phyloP scores from a whole-genome alignment of 1,139 yeast genomes.

The Saccharomycopsis phalli region DNA sequence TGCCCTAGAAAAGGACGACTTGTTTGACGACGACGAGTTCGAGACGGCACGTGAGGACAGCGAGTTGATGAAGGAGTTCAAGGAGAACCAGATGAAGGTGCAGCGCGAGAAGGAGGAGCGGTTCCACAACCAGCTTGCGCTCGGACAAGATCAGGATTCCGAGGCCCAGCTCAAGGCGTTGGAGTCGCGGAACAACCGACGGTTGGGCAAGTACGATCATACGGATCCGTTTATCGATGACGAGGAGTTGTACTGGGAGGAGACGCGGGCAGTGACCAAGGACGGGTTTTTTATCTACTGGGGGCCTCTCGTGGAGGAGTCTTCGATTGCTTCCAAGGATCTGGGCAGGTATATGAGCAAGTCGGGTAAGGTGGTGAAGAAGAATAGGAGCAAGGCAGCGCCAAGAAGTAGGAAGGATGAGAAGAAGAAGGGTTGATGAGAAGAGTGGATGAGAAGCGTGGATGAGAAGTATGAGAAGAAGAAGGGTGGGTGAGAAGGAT shows the following conservation, averaged over 20 bases:
- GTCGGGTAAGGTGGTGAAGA: conserved; percentile 16
- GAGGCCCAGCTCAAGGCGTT: conserved; percentile 28
- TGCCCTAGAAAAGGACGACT: conserved; percentile 55
- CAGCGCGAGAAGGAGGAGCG: conserved; percentile 24
- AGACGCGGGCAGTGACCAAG: conserved; percentile 82
- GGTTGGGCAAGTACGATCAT: conserved; percentile 82
- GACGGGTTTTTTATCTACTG: conserved; percentile 96
- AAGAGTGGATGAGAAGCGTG: background rate
- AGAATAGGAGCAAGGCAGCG: conserved; percentile 17
- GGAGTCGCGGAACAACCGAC: conserved; percentile 49
- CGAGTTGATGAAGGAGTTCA: conserved; percentile 19
- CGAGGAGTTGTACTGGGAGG: conserved; percentile 86
- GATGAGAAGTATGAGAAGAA: background rate
- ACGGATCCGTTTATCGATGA: conserved; percentile 97
- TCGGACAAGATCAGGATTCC: conserved; percentile 28
- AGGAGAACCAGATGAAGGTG: conserved; percentile 22
- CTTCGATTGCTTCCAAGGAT: conserved; percentile 24
- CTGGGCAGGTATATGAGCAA: conserved; percentile 7
- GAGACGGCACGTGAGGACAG: conserved; percentile 22
- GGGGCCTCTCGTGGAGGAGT: conserved; percentile 83
- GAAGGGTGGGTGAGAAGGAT: conserved; percentile 1
- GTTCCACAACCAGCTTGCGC: conserved; percentile 23
- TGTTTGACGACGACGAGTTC: conserved; percentile 46
- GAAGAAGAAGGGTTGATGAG: conserved; percentile 12
- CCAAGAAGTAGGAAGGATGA: conserved; percentile 19